Evolutionary conservation across 805 yeast genomes (phyloP).

Genomic region (Kodamaea leandrae): DNA sequence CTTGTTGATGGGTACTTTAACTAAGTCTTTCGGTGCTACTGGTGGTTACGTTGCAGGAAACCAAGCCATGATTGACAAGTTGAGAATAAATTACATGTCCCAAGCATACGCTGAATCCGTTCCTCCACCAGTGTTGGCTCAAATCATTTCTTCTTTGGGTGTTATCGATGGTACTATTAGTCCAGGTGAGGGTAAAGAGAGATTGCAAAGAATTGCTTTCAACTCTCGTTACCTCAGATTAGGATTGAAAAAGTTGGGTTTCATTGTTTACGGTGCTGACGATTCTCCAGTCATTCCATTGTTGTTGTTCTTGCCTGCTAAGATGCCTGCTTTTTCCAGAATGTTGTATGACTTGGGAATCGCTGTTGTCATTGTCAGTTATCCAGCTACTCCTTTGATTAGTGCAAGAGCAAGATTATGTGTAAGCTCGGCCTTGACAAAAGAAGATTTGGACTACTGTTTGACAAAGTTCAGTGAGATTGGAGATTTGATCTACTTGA

Average conservation of each 20-base stretch:
- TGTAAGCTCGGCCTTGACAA: conserved; percentile 86
- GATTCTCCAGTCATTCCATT: conserved; percentile 96
- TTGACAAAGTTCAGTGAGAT: conserved; percentile 68
- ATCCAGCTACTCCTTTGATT: conserved; percentile 94
- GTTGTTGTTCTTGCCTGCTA: conserved; percentile 82
- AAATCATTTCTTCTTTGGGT: conserved; percentile 74
- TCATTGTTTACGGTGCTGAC: conserved; percentile 90
- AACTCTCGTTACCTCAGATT: conserved; percentile 90
- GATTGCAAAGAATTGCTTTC: conserved; percentile 91
- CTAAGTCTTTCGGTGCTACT: conserved; percentile 97
- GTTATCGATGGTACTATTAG: conserved; percentile 78
- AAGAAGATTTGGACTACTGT: conserved; percentile 85
- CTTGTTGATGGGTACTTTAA: conserved; percentile 94
- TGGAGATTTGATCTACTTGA: conserved; percentile 74
- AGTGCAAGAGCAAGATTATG: conserved; percentile 91
- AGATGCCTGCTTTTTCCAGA: conserved; percentile 90
- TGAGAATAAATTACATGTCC: conserved; percentile 71
- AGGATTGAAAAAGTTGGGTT: conserved; percentile 89
- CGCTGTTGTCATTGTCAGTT: conserved; percentile 95
- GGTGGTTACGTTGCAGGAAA: conserved; percentile 95
- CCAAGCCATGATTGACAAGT: conserved; percentile 63
- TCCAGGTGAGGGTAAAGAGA: conserved; percentile 91
- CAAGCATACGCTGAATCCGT: conserved; percentile 78
- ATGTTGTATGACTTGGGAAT: conserved; percentile 74
- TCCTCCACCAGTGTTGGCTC: conserved; percentile 89